Percentiles rank a stretch among this genome's conserved stretches.
Evolutionary conservation across 2,329 filamentous ascomycete genomes (phyloP).

Genomic region (Peltaster fructicola): DNA sequence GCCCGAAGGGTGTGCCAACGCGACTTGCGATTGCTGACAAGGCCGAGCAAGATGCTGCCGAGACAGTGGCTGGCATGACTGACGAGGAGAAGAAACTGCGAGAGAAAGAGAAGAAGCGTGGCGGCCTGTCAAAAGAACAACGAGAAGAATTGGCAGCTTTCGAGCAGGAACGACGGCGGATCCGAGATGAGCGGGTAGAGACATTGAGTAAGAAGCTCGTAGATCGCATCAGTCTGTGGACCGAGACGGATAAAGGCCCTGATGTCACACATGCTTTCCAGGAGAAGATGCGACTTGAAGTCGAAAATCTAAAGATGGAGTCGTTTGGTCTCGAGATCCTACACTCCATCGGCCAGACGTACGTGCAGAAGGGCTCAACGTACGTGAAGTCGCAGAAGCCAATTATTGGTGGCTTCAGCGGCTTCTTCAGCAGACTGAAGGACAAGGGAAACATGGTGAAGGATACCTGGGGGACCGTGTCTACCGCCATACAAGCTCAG

Average conservation of each 20-base stretch:
- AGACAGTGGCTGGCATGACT: slow-evolving; percentile 46
- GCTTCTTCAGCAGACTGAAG: slow-evolving; percentile 84
- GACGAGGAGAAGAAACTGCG: slow-evolving; percentile 59
- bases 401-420: slow-evolving; percentile 61
- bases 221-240: slow-evolving; percentile 86
- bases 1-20: slow-evolving; percentile 45
- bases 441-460: slow-evolving; percentile 95
- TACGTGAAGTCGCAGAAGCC: slow-evolving; percentile 94
- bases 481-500: slow-evolving; percentile 88
- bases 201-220: slow-evolving; percentile 70
- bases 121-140: slow-evolving; percentile 74
- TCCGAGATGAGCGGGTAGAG: slow-evolving; percentile 79
- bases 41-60: slow-evolving; percentile 57
- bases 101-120: slow-evolving; percentile 80
- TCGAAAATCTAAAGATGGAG: slow-evolving; percentile 98
- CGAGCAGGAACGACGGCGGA: slow-evolving; percentile 65
- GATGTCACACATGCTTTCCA: slow-evolving; percentile 83
- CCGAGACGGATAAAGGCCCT: slow-evolving; percentile 76
- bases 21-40: slow-evolving; percentile 79
- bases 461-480: slow-evolving; percentile 97
- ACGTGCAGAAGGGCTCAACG: slow-evolving; percentile 69
- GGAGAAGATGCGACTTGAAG: slow-evolving; percentile 84
- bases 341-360: slow-evolving; percentile 84
- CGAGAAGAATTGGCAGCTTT: slow-evolving; percentile 77
- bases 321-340: slow-evolving; percentile 92